Percentiles rank a stretch among this genome's conserved stretches.
phyloP scores from a whole-genome alignment of 345 rosid species.

The Nasturtium officinale region DNA sequence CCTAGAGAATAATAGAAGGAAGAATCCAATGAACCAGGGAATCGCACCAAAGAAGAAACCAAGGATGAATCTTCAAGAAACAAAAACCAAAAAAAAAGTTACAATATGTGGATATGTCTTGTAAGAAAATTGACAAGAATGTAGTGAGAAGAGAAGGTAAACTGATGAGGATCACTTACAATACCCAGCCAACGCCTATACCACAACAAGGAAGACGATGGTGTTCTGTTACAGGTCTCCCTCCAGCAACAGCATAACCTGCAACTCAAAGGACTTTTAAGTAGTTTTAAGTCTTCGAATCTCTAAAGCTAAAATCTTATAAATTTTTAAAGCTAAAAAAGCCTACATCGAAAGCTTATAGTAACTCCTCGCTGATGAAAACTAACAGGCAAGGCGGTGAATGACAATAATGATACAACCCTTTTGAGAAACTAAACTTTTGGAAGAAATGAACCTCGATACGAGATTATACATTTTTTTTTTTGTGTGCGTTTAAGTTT shows the following conservation, averaged over 20 bases:
- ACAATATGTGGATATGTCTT: no score
- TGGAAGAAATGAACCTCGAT: no score
- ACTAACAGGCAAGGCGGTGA: not conserved
- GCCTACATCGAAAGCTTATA: no score
- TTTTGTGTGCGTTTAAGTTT: no score
- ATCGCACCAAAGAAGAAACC: constrained; percentile 41
- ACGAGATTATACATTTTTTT: no score
- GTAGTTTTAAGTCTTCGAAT: no score
- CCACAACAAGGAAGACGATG: constrained; percentile 44
- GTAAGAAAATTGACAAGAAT: not conserved
- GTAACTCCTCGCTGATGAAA: constrained; percentile 14
- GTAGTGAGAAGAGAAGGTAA: constrained; percentile 8
- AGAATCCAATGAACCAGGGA: constrained; percentile 43
- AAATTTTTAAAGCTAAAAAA: no score
- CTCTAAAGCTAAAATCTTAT: no score
- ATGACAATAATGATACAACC: not conserved
- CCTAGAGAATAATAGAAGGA: constrained; percentile 32
- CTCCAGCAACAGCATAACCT: constrained; percentile 39
- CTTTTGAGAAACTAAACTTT: not conserved
- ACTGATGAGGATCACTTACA: constrained; percentile 31
- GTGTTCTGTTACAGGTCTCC: not conserved
- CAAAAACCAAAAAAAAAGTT: not conserved
- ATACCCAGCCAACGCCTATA: constrained; percentile 39
- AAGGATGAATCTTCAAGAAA: constrained; percentile 39
- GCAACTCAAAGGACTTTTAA: not conserved